These are phyloP conservation scores for Xylaria telfairii DNA, from an alignment of 495 filamentous ascomycete genomes.

Conservation along the genomic window DNA sequence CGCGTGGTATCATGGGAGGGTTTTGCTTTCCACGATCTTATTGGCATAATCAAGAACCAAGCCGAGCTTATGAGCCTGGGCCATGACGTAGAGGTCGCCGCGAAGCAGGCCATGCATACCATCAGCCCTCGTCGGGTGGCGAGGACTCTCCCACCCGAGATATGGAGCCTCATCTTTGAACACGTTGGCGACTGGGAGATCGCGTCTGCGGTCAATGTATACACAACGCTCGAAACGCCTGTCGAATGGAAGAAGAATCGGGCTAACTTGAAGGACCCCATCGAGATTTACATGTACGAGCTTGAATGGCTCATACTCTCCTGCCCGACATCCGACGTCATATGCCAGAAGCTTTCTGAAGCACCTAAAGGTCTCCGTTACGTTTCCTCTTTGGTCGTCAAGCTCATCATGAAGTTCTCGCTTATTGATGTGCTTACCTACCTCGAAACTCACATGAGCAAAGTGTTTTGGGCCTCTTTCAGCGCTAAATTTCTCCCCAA, in stretches of 20 bases:
- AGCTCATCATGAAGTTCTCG: slow-evolving; percentile 89
- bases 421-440: slow-evolving; percentile 78
- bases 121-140: slow-evolving; percentile 36
- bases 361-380: slow-evolving; percentile 71
- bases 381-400: slow-evolving; percentile 79
- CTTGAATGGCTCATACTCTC: slow-evolving; percentile 85
- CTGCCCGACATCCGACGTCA: slow-evolving; percentile 64
- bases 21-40: slow-evolving; percentile 59
- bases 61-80: slow-evolving; percentile 66
- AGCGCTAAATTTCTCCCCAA: slow-evolving; percentile 82
- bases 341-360: slow-evolving; percentile 69
- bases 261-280: slow-evolving; percentile 48
- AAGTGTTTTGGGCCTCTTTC: slow-evolving; percentile 82
- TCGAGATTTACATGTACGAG: slow-evolving; percentile 61
- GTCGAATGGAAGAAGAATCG: slow-evolving; percentile 67
- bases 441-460: slow-evolving; percentile 76
- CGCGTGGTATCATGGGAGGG: slow-evolving; percentile 69
- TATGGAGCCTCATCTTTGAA: slow-evolving; percentile 89
- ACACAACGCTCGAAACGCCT: slow-evolving; percentile 75
- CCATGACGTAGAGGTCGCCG: slow-evolving; percentile 60
- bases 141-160: slow-evolving; percentile 71
- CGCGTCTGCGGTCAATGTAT: slow-evolving; percentile 77
- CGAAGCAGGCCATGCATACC: slow-evolving; percentile 44
- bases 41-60: slow-evolving; percentile 71
- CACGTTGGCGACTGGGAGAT: slow-evolving; percentile 88